Evolutionary conservation across 352 stramenopile species (phyloP).

Genomic region (Phytophthora pisi): DNA sequence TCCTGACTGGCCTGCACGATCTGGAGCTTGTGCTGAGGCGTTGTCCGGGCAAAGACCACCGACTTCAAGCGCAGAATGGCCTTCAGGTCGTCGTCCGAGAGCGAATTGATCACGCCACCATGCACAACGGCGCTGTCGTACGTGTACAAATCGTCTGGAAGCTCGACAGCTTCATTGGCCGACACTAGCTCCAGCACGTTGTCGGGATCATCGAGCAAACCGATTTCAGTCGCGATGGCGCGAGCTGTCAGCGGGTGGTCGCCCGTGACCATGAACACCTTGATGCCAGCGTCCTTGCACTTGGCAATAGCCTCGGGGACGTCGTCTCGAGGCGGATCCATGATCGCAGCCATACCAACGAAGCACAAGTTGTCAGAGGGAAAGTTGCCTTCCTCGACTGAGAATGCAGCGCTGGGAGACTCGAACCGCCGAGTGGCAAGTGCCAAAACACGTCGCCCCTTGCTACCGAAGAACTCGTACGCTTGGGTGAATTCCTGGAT

Average conservation of each 20-base stretch:
- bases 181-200: constrained; percentile 31
- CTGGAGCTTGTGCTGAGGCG: constrained; percentile 42
- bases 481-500: constrained; percentile 53
- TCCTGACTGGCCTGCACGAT: constrained; percentile 31
- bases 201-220: constrained; percentile 65
- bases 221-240: constrained; percentile 85
- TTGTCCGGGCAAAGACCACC: constrained; percentile 95
- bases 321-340: constrained; percentile 89
- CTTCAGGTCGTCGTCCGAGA: constrained; percentile 40
- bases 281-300: constrained; percentile 86
- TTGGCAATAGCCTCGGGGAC: constrained; percentile 77
- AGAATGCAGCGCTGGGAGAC: constrained; percentile 26
- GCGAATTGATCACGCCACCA: constrained; percentile 36
- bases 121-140: constrained; percentile 74
- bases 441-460: constrained; percentile 53
- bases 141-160: constrained; percentile 35
- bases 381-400: constrained; percentile 47
- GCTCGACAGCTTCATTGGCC: neutral
- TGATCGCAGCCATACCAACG: constrained; percentile 92
- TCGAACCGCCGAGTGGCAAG: constrained; percentile 46
- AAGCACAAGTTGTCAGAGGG: constrained; percentile 58
- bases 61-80: constrained; percentile 45
- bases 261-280: constrained; percentile 93
- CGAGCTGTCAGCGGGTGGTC: constrained; percentile 89
- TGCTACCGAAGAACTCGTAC: constrained; percentile 51